A percentile compares a stretch with the other conserved stretches of the same genome.
These are phyloP conservation scores for Micractinium sp. DNA, from an alignment of 139 green algal genomes.

Conservation along the genomic window DNA sequence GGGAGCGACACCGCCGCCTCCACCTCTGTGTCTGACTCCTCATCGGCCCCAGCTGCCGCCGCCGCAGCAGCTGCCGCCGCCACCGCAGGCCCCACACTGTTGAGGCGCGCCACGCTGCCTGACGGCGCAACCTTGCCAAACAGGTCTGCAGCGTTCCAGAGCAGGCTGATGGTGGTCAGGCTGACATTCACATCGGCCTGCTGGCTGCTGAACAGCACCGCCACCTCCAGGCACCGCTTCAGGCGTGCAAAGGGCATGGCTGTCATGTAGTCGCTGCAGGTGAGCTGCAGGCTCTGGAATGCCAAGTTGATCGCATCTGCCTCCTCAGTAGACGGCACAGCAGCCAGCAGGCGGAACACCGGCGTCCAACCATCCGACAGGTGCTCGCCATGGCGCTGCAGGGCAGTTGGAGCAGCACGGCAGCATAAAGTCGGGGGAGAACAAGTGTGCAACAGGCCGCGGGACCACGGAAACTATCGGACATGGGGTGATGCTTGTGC, in stretches of 20 bases:
- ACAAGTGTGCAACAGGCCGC: background rate
- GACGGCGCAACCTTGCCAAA: constrained; percentile 50
- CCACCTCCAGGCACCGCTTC: constrained; percentile 66
- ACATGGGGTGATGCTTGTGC: too few species aligned
- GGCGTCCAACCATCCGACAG: constrained; percentile 82
- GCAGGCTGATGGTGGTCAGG: constrained; percentile 86
- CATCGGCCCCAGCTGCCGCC: background rate
- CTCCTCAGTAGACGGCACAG: constrained; percentile 65
- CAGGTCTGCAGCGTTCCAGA: constrained; percentile 90
- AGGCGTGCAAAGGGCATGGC: constrained; percentile 58
- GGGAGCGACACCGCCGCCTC: constrained; percentile 3
- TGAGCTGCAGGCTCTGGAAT: constrained; percentile 80
- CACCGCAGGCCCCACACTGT: too few species aligned
- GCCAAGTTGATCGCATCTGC: constrained; percentile 58
- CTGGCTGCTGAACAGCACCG: constrained; percentile 68
- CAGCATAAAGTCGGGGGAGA: background rate
- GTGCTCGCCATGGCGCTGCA: constrained; percentile 74
- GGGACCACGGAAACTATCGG: too few species aligned
- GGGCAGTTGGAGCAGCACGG: background rate
- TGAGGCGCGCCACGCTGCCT: background rate
- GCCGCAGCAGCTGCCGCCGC: background rate
- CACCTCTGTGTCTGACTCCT: constrained; percentile 29
- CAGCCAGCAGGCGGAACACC: constrained; percentile 78
- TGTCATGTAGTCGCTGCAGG: constrained; percentile 75
- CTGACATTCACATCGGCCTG: constrained; percentile 88